phyloP scores from a whole-genome alignment of 768 basidiomycete species.

The Mycena vulgaris region DNA sequence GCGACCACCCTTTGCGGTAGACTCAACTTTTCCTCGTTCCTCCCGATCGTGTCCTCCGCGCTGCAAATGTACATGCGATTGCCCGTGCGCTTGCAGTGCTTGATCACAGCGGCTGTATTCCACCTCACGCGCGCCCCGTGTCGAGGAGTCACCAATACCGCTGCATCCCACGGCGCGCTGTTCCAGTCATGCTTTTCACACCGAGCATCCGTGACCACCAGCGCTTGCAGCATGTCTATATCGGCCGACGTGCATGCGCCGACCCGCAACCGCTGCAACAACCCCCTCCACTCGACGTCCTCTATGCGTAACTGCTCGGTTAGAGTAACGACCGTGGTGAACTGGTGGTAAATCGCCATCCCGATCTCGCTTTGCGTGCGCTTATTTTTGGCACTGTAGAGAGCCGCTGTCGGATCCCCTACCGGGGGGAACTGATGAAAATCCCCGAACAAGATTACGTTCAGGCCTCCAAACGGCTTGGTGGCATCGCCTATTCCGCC shows the following conservation, averaged over 20 bases:
- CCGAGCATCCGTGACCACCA: constrained; percentile 35
- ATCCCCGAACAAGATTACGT: constrained; percentile 58
- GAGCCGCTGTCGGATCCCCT: constrained; percentile 34
- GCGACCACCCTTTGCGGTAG: neutral
- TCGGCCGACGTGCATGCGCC: constrained; percentile 49
- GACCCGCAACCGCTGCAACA: constrained; percentile 47
- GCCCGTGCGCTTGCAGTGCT: constrained; percentile 39
- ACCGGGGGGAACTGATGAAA: constrained; percentile 66
- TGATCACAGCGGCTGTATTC: constrained; percentile 48
- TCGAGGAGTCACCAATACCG: constrained; percentile 54
- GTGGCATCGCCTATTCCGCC: neutral
- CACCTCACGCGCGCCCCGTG: constrained; percentile 53
- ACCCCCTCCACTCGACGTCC: constrained; percentile 48
- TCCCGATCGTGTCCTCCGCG: constrained; percentile 42
- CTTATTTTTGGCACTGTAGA: neutral
- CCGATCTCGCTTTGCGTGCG: neutral
- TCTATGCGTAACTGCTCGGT: constrained; percentile 39
- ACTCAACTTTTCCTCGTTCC: constrained; percentile 17
- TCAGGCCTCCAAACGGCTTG: constrained; percentile 54
- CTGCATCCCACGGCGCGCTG: constrained; percentile 49
- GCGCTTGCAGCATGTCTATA: constrained; percentile 41
- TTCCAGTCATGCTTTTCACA: constrained; percentile 45
- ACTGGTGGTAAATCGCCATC: neutral
- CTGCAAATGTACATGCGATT: constrained; percentile 43
- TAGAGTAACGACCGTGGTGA: neutral